phyloP scores from a whole-genome alignment of 192 early-diverging fungal genomes.

The Podila minutissima region DNA sequence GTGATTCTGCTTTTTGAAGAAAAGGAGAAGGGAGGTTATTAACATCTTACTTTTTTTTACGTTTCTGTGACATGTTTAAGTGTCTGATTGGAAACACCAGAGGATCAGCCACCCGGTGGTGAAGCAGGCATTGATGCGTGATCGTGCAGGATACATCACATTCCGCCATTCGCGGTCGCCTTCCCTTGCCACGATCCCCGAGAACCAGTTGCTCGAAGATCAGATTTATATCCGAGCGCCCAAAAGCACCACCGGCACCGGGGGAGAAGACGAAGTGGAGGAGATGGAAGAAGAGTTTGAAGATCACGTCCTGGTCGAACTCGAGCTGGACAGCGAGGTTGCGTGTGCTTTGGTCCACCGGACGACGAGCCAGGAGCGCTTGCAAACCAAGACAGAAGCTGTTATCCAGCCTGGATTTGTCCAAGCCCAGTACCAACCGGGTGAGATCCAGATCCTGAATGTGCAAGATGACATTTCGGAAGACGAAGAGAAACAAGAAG shows the following conservation, averaged over 20 bases:
- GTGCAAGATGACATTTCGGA: too few species aligned
- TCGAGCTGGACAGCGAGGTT: neutral
- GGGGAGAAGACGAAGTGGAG: neutral
- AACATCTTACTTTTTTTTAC: too few species aligned
- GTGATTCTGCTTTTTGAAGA: neutral
- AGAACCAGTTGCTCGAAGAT: conserved; percentile 6
- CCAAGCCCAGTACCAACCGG: too few species aligned
- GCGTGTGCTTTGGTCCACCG: neutral
- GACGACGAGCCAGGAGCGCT: neutral
- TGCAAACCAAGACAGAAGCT: neutral
- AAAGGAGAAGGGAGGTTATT: neutral
- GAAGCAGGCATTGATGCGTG: conserved; percentile 34
- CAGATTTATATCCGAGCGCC: neutral
- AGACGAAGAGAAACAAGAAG: too few species aligned
- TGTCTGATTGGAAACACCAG: conserved; percentile 38
- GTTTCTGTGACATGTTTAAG: neutral
- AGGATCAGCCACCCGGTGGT: conserved; percentile 34
- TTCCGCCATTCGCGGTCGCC: conserved; percentile 46
- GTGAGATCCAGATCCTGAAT: too few species aligned
- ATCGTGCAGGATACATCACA: conserved; percentile 37
- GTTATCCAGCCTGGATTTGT: too few species aligned
- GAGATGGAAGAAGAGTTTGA: neutral
- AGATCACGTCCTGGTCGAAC: neutral
- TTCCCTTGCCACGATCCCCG: conserved; percentile 36
- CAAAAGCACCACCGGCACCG: neutral